These are phyloP conservation scores for Neolentinus lepideus DNA, from an alignment of 1,284 basidiomycete genomes.

Conservation along the genomic window DNA sequence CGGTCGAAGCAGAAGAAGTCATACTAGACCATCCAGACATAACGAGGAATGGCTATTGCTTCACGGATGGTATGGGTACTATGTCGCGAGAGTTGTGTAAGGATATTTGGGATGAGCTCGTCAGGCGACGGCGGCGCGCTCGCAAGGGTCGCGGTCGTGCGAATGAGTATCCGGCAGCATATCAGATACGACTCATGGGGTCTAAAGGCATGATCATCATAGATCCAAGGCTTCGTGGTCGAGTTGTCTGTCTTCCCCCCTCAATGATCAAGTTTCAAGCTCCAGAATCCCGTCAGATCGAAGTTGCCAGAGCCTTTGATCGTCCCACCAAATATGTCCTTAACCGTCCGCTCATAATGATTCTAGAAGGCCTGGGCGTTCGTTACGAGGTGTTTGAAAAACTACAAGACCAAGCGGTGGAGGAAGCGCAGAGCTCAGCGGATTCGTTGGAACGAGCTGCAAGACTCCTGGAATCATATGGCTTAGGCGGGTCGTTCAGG, in stretches of 20 bases:
- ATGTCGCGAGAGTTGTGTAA: constrained; percentile 51
- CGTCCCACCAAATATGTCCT: constrained; percentile 38
- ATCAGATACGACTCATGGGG: constrained; percentile 55
- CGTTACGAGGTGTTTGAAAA: constrained; percentile 42
- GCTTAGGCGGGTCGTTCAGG: constrained; percentile 33
- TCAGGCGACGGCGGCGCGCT: constrained; percentile 29
- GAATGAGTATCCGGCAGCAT: constrained; percentile 34
- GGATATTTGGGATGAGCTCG: constrained; percentile 39
- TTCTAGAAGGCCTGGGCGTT: constrained; percentile 53
- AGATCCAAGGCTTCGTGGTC: constrained; percentile 39
- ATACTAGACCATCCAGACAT: constrained; percentile 35
- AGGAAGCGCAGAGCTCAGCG: constrained; percentile 33
- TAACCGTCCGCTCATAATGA: constrained; percentile 66
- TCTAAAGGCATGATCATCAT: constrained; percentile 59
- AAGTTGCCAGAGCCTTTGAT: constrained; percentile 60
- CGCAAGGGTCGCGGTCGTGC: constrained; percentile 18
- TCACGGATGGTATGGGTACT: constrained; percentile 68
- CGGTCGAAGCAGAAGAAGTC: constrained; percentile 47
- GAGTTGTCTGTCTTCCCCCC: constrained; percentile 39
- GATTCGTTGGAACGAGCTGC: constrained; percentile 37
- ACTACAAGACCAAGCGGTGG: constrained; percentile 48
- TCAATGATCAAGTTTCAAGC: constrained; percentile 64
- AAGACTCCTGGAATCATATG: constrained; percentile 35
- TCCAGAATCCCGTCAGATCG: constrained; percentile 38
- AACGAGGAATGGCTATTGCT: constrained; percentile 23